Base-by-base conservation (phyloP, 108 stramenopile species). In the Cyclostephanos tholiformis region DNA sequence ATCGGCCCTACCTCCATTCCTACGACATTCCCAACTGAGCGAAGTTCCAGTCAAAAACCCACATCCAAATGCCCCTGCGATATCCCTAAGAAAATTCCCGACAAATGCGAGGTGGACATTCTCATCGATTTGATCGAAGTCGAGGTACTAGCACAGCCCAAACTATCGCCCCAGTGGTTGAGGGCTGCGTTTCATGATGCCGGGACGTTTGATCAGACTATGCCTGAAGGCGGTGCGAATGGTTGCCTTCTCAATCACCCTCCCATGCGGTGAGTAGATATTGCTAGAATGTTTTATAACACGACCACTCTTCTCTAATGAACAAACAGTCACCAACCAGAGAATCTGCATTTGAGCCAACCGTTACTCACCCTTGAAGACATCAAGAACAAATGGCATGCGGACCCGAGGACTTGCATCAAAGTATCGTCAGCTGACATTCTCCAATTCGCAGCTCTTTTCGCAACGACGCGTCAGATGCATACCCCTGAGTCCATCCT, bases 151-250 rank as follows among this genome's bases (percentile, higher is more conserved):
- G 52, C 10, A 1, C n/a, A 14, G 19, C 51, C 2, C 14, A 6
- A 32, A 13, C 48, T 68, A 20, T 7, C 56, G 27, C 1, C 52
- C n/a, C 67, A 68, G 36, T 68, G 51, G 51, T 19, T 29, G 16
- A 6, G 67, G 14, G 67, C 67, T 4, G 67, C 52, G 52, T 68
- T 68, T 30, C 67, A 68, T 39, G 67, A 68, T 56, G 67, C 67
- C 20, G 67, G 67, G 25, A 68, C 67, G 27, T 68, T 55, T 30
- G 44, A 68, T 38, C 67, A 55, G 27, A 48, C 17, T 30, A 55
- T 17, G 9, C 30, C 30, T 29, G 67, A 51, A 27, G 67, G 67
- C 14, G 67, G 67, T 9, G 67, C 67, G 9, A 68, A 68, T 38
- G 67, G 67, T 9, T 68, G 67, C 25, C 39, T 68, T 35, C 14